A percentile compares a stretch with the other conserved stretches of the same genome.
Evolutionary conservation across 805 yeast species (phyloP).

Genomic region (Metschnikowia reukaufii): DNA sequence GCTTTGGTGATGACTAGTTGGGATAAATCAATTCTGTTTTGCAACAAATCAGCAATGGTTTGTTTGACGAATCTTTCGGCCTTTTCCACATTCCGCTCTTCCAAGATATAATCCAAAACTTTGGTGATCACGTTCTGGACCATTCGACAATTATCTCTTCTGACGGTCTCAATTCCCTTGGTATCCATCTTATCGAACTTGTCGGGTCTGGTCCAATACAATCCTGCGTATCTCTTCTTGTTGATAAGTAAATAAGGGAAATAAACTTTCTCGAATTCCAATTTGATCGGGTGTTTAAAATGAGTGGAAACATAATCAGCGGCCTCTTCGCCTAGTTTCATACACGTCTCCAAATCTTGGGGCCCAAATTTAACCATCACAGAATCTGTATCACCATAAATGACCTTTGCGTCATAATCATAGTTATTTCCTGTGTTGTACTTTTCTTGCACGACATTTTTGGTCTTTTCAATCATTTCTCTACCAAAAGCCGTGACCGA

Average conservation of each 20-base stretch:
- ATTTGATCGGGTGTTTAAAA: slow-evolving; percentile 83
- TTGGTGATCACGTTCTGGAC: slow-evolving; percentile 94
- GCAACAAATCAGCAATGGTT: slow-evolving; percentile 85
- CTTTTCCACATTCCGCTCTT: slow-evolving; percentile 80
- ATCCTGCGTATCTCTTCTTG: slow-evolving; percentile 95
- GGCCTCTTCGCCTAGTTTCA: slow-evolving; percentile 92
- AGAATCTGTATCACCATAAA: slow-evolving; percentile 98
- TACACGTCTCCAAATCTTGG: slow-evolving; percentile 73
- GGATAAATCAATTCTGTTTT: slow-evolving; percentile 88
- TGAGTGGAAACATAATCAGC: slow-evolving; percentile 80
- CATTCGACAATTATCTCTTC: slow-evolving; percentile 94
- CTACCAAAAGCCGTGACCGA: slow-evolving; percentile 96
- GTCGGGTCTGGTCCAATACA: slow-evolving; percentile 92
- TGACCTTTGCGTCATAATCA: slow-evolving; percentile 81
- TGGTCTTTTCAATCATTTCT: slow-evolving; percentile 92
- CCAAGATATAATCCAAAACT: slow-evolving; percentile 79
- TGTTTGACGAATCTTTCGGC: slow-evolving; percentile 85
- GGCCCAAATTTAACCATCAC: slow-evolving; percentile 98
- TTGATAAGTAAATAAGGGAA: slow-evolving; percentile 92
- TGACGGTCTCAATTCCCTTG: slow-evolving; percentile 96
- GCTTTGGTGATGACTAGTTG: slow-evolving; percentile 93
- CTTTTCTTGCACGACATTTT: slow-evolving; percentile 75
- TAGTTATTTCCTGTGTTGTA: slow-evolving; percentile 82
- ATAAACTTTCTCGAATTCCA: slow-evolving; percentile 96
- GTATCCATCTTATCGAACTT: slow-evolving; percentile 96